These are phyloP conservation scores for Aulographum hederae DNA, from an alignment of 2,329 filamentous ascomycete species.

Conservation along the genomic window DNA sequence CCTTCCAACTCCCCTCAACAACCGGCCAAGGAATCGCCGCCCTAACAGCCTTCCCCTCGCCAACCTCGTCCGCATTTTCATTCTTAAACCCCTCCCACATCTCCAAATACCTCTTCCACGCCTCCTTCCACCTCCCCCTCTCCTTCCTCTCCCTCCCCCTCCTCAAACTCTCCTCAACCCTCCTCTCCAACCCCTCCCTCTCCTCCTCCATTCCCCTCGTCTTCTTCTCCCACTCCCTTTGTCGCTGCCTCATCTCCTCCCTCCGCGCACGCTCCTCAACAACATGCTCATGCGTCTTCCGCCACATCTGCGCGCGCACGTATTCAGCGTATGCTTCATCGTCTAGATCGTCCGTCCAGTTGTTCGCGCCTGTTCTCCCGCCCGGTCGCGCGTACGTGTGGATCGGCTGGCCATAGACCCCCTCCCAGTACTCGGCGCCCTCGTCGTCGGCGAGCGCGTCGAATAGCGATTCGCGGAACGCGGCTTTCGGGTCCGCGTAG, in stretches of 20 bases:
- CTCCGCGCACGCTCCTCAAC: slow-evolving; percentile 54
- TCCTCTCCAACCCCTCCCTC: slow-evolving; percentile 18
- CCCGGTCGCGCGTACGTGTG: slow-evolving; percentile 50
- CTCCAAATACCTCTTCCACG: slow-evolving; percentile 46
- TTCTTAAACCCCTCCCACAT: slow-evolving; percentile 41
- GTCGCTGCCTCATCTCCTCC: slow-evolving; percentile 30
- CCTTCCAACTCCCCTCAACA: slow-evolving; percentile 35
- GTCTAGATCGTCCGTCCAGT: slow-evolving; percentile 73
- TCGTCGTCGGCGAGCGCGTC: slow-evolving; percentile 96
- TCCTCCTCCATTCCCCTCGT: slow-evolving; percentile 20
- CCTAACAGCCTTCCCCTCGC: slow-evolving; percentile 8
- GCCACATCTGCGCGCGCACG: slow-evolving; percentile 85
- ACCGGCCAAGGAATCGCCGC: slow-evolving; percentile 55
- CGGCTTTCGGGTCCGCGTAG: slow-evolving; percentile 40
- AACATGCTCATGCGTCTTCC: slow-evolving; percentile 74
- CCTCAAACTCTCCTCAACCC: slow-evolving; percentile 31
- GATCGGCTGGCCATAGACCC: slow-evolving; percentile 89
- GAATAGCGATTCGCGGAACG: slow-evolving; percentile 87
- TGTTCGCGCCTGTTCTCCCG: slow-evolving; percentile 30
- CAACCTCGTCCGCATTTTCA: slow-evolving; percentile 5
- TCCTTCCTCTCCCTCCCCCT: slow-evolving; percentile 45
- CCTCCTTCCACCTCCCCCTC: slow-evolving; percentile 34
- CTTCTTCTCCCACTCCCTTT: slow-evolving; percentile 15
- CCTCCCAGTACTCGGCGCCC: slow-evolving; percentile 86
- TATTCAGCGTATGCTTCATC: slow-evolving; percentile 84